A percentile compares a stretch with the other conserved stretches of the same genome.
These are phyloP conservation scores for Colletotrichum camelliae DNA, from an alignment of 2,329 filamentous ascomycete species.

Conservation along the genomic window DNA sequence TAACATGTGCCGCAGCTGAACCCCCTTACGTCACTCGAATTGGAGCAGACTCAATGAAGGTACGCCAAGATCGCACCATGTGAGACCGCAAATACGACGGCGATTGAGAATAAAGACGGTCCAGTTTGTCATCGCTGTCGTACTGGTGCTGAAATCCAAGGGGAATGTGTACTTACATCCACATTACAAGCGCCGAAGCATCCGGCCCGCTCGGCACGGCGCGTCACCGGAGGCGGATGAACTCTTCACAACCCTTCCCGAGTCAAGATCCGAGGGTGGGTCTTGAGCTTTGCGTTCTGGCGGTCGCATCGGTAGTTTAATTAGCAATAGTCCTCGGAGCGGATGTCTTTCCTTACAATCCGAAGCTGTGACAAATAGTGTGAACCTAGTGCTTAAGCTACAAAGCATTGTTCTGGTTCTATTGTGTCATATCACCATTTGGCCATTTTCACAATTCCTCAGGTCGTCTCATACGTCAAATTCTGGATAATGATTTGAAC, in stretches of 20 bases:
- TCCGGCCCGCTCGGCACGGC: not conserved
- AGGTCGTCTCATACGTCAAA: not conserved
- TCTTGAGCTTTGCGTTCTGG: not conserved
- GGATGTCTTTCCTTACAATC: not conserved
- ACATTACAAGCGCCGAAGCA: not conserved
- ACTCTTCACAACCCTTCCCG: not conserved
- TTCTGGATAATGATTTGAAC: not conserved
- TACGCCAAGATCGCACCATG: not conserved
- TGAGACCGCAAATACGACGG: not conserved
- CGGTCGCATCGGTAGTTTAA: not conserved
- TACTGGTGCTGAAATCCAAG: rapidly evolving
- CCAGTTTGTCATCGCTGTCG: not conserved
- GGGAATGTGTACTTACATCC: rapidly evolving
- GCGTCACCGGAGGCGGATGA: not conserved
- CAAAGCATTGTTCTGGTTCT: not conserved
- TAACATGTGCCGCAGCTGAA: not conserved
- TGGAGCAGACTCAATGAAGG: not conserved
- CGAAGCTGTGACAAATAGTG: rapidly evolving
- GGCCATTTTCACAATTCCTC: rapidly evolving
- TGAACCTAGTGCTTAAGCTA: rapidly evolving
- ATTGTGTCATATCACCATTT: not conserved
- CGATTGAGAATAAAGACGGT: not conserved
- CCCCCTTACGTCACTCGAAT: not conserved
- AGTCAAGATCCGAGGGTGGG: not conserved
- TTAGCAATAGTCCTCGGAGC: not conserved